Percentiles rank a stretch among this genome's conserved stretches.
phyloP scores from a whole-genome alignment of 2,329 filamentous ascomycete genomes.

The Coniochaeta ligniaria region DNA sequence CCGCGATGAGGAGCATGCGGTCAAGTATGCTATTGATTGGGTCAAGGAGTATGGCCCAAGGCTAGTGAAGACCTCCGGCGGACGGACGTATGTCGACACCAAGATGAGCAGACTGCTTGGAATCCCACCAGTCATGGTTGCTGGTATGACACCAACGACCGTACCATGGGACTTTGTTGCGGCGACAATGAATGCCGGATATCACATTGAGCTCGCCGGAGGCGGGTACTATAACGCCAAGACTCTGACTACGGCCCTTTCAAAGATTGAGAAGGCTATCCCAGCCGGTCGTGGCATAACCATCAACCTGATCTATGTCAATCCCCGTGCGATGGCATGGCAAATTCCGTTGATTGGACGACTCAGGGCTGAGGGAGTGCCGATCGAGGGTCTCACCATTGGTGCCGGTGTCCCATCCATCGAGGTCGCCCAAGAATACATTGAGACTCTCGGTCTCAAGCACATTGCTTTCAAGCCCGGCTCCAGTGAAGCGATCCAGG shows the following conservation, averaged over 20 bases:
- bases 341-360: conserved; percentile 80
- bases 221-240: conserved; percentile 83
- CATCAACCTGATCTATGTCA: conserved; percentile 87
- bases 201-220: conserved; percentile 84
- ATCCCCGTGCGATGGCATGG: conserved; percentile 84
- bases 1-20: conserved; percentile 86
- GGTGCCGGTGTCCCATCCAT: conserved; percentile 91
- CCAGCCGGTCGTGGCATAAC: conserved; percentile 82
- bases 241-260: conserved; percentile 74
- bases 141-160: conserved; percentile 88
- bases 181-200: conserved; percentile 90
- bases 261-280: conserved; percentile 78
- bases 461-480: conserved; percentile 94
- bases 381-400: conserved; percentile 87
- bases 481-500: conserved; percentile 79
- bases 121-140: conserved; percentile 80
- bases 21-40: conserved; percentile 95
- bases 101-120: conserved; percentile 89
- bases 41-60: conserved; percentile 95
- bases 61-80: conserved; percentile 80
- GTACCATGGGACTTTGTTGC: conserved; percentile 89
- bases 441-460: conserved; percentile 84
- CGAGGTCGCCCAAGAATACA: conserved; percentile 89
- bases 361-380: conserved; percentile 76
- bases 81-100: conserved; percentile 89